These are phyloP conservation scores for Thozetella sp. DNA, from an alignment of 495 filamentous ascomycete species.

Conservation along the genomic window DNA sequence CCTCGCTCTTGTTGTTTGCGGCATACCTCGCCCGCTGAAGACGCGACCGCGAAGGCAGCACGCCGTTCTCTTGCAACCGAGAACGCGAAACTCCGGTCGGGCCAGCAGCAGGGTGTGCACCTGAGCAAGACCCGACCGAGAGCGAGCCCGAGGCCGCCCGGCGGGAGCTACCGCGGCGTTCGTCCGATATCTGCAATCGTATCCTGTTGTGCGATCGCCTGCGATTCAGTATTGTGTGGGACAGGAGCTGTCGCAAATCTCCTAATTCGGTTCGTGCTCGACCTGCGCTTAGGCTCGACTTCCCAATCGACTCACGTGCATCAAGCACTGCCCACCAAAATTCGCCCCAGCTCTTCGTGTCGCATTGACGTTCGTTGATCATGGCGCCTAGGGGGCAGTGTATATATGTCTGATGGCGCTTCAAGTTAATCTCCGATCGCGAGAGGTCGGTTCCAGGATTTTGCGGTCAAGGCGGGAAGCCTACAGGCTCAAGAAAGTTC, in stretches of 20 bases:
- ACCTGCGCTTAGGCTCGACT: constrained; percentile 26
- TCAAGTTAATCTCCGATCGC: neutral
- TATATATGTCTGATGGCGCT: neutral
- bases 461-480: neutral
- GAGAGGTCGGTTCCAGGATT: neutral
- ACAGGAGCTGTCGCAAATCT: constrained; percentile 23
- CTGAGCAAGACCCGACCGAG: no score
- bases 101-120: neutral
- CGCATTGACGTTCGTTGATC: constrained; percentile 14
- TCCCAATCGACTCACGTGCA: constrained; percentile 21
- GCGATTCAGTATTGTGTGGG: neutral
- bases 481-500: neutral
- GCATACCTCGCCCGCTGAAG: no score
- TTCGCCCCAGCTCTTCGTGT: constrained; percentile 7
- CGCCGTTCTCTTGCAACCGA: neutral
- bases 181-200: no score
- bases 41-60: no score
- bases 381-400: neutral
- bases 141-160: no score
- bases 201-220: neutral
- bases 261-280: constrained; percentile 19
- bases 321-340: constrained; percentile 14
- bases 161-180: no score
- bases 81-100: neutral
- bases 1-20: no score